Conservation (phyloP, 108 stramenopile genomes). For the Poteriospumella lacustris region DNA sequence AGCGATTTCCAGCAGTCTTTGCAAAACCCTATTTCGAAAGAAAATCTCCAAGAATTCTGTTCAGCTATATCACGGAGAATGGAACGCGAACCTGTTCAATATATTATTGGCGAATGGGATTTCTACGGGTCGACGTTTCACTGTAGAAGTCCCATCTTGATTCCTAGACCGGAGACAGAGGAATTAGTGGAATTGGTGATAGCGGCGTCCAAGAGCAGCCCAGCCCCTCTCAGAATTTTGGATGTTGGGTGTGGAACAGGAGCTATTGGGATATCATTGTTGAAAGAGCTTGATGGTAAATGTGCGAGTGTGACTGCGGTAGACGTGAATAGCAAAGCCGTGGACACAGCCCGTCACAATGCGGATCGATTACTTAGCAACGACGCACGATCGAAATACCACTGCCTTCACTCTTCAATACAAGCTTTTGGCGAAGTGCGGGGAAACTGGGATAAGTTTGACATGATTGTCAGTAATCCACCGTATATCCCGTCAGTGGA, state of each 20-base stretch:
- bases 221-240: conserved; percentile 55
- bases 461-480: conserved; percentile 85
- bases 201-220: conserved; percentile 35
- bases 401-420: background rate
- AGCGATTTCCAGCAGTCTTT: too few species aligned
- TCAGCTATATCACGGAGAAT: too few species aligned
- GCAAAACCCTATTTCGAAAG: too few species aligned
- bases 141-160: conserved; percentile 69
- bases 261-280: conserved; percentile 77
- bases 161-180: conserved; percentile 90
- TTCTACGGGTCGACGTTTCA: conserved; percentile 67
- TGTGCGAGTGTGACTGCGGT: conserved; percentile 62
- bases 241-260: conserved; percentile 87
- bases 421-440: conserved; percentile 37
- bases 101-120: conserved; percentile 87
- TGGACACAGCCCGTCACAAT: conserved; percentile 68
- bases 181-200: conserved; percentile 72
- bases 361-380: conserved; percentile 44
- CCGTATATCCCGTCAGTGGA: conserved; percentile 81
- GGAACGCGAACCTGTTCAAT: conserved; percentile 79
- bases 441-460: conserved; percentile 51
- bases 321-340: conserved; percentile 69
- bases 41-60: too few species aligned
- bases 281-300: conserved; percentile 49
- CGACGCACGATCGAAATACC: conserved; percentile 29